Conservation (phyloP, 2,329 filamentous ascomycete genomes). For the Fusarium paranaense region DNA sequence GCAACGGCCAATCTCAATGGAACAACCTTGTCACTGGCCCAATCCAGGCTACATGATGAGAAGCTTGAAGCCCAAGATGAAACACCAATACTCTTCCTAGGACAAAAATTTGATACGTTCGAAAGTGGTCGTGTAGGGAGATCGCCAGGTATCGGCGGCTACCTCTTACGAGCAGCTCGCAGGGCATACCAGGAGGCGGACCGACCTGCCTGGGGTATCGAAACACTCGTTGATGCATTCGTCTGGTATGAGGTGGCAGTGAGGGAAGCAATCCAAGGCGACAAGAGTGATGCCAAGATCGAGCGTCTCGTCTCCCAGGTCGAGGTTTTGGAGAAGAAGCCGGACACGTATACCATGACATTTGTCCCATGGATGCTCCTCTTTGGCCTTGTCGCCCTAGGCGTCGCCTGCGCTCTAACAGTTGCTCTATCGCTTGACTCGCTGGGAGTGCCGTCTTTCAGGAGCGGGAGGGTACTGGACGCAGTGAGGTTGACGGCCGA, state of each 20-base stretch:
- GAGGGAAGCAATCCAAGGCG: neutral
- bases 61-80: neutral
- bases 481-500: constrained; percentile 28
- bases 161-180: constrained; percentile 9
- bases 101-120: neutral
- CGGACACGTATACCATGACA: constrained; percentile 22
- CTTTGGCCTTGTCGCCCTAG: constrained; percentile 16
- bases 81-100: neutral
- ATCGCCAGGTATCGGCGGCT: constrained; percentile 15
- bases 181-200: neutral
- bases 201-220: constrained; percentile 5
- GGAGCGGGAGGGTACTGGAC: constrained; percentile 16
- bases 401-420: constrained; percentile 16
- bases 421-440: constrained; percentile 23
- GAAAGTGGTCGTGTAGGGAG: neutral
- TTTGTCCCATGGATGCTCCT: constrained; percentile 33
- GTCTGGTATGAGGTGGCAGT: constrained; percentile 25
- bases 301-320: constrained; percentile 1
- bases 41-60: neutral
- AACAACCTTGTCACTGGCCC: constrained; percentile 3
- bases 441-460: constrained; percentile 18
- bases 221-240: constrained; percentile 24
- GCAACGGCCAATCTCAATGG: constrained; percentile 15
- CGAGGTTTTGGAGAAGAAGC: neutral
- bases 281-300: neutral